These are phyloP conservation scores for Jackrogersella minutella DNA, from an alignment of 495 filamentous ascomycete genomes.

Conservation along the genomic window DNA sequence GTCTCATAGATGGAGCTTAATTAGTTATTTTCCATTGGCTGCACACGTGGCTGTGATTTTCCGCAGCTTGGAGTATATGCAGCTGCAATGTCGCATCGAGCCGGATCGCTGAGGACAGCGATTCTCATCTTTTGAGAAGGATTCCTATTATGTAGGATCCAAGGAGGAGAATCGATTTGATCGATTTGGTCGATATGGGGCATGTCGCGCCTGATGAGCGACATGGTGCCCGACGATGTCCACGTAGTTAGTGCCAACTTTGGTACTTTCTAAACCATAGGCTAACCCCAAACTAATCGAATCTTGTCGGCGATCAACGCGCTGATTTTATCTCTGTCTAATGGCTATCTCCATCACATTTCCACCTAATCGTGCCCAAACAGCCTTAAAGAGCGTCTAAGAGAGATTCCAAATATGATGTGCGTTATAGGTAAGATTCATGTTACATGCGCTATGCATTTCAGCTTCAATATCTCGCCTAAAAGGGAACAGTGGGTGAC, in stretches of 20 bases:
- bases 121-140: neutral
- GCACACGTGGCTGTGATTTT: constrained; percentile 19
- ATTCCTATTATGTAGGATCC: neutral
- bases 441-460: constrained; percentile 15
- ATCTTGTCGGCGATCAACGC: neutral
- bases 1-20: neutral
- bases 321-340: neutral
- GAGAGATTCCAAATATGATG: neutral
- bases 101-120: neutral
- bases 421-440: neutral
- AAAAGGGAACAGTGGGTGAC: constrained; percentile 10
- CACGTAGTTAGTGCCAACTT: constrained; percentile 16
- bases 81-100: constrained; percentile 16
- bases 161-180: neutral
- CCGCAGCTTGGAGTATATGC: constrained; percentile 8
- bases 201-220: constrained; percentile 4
- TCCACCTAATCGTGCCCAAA: constrained; percentile 7
- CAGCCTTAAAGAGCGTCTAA: neutral
- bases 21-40: neutral
- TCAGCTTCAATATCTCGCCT: constrained; percentile 24
- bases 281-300: neutral
- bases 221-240: constrained; percentile 24
- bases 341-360: neutral
- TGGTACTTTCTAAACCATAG: constrained; percentile 4
- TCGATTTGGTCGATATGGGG: constrained; percentile 11